Evolutionary conservation across 2,329 filamentous ascomycete genomes (phyloP), one percentile per base, ranked within the genome.

Genomic region (Hypoxylon sp.): DNA sequence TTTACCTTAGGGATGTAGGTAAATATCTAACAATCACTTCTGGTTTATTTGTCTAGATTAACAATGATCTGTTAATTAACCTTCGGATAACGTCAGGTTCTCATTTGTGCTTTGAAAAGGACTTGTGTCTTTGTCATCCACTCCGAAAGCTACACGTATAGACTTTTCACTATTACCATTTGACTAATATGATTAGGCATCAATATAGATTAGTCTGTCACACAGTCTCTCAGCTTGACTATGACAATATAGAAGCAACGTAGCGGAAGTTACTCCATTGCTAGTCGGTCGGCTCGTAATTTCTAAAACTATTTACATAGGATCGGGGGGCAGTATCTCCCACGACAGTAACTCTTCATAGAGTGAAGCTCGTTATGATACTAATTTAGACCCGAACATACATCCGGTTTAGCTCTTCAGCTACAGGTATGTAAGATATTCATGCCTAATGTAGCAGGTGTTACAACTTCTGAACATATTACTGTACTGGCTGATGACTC

Each of bases 81-180:
- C 33, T 31, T 31, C 19, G 17, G 31, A 24, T 17, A 44, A 44
- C 8, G 37, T 31, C 13, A 52, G 24, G 24, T 19, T 35, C 37
- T 39, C 44, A 46, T 60, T 53, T 53, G 37, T 42, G 22, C 48
- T 19, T n/a, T 3, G 37, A 26, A 26, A 42, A 42, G 24, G 35
- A 46, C 39, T 17, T 53, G 14, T 10, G 13, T 13, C 17, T 9
- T 11, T 13, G 4, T 47, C 19, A 31, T 29, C 52, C 17, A 29
- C 24, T 44, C 22, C 10, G 9, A 39, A 31, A 37, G 14, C 52
- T 44, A 44, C 24, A 55, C 35, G 19, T 54, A 5, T 54, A 54
- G 5, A 35, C 14, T 17, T 51, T n/a, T 33, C 9, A 19, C 5
- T 35, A 14, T 1, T 17, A 26, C 26, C n/a, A 54, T 29, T 14